Conservation (phyloP, 176 grass and related monocot species). For the Musa troglodytarum region DNA sequence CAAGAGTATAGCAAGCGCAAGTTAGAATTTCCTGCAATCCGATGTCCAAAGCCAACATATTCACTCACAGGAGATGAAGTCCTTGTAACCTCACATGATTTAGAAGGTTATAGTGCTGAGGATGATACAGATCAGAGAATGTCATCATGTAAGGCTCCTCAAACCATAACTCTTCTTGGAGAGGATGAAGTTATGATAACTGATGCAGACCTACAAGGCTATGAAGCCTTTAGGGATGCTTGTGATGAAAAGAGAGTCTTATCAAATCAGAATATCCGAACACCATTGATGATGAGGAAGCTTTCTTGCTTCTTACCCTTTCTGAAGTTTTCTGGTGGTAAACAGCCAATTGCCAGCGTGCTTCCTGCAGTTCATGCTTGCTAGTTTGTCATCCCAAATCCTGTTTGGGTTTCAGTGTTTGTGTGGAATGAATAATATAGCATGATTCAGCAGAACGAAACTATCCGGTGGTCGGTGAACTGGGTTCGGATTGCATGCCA, state of each 20-base stretch:
- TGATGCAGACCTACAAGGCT: conserved; percentile 86
- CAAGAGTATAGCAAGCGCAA: conserved; percentile 40
- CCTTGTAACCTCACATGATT: background rate
- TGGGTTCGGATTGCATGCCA: background rate
- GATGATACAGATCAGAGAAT: background rate
- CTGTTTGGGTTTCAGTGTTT: background rate
- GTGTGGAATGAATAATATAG: background rate
- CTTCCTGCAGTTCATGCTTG: conserved; percentile 51
- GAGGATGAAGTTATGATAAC: conserved; percentile 40
- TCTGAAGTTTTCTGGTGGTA: conserved; percentile 43
- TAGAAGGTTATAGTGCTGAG: background rate
- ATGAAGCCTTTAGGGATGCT: conserved; percentile 33
- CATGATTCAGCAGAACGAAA: background rate
- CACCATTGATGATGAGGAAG: conserved; percentile 51
- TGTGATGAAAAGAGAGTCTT: conserved; percentile 11
- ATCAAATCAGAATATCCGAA: conserved; percentile 19
- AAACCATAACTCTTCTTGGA: background rate
- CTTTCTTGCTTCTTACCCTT: conserved; percentile 73
- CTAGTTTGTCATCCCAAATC: conserved; percentile 27
- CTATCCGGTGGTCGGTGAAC: background rate
- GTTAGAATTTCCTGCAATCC: conserved; percentile 30
- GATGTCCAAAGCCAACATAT: conserved; percentile 12
- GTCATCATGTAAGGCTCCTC: background rate
- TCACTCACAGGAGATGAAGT: conserved; percentile 1
- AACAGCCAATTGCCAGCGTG: conserved; percentile 35